phyloP scores from a whole-genome alignment of 495 filamentous ascomycete species.

The Annulohypoxylon bovei region DNA sequence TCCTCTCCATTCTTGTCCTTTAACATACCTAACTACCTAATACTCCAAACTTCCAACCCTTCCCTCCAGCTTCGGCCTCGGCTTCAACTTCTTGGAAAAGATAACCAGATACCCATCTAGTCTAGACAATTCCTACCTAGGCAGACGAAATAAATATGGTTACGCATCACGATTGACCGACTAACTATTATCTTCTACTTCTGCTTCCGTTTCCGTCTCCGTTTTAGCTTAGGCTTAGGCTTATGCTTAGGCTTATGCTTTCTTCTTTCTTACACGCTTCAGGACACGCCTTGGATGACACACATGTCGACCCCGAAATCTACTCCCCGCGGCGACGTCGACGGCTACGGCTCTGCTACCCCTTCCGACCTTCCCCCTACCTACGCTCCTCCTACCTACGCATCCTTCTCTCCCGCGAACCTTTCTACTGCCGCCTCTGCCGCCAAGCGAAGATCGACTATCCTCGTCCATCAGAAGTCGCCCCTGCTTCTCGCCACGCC shows the following conservation, averaged over 20 bases:
- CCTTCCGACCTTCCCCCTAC: conserved; percentile 38
- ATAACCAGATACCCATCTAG: background rate
- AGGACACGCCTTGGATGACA: conserved; percentile 61
- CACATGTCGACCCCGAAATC: conserved; percentile 59
- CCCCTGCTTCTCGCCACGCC: conserved; percentile 93
- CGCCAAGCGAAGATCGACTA: conserved; percentile 82
- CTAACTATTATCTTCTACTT: background rate
- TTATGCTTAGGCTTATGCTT: conserved; percentile 23
- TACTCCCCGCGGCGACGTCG: conserved; percentile 42
- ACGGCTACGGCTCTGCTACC: conserved; percentile 28
- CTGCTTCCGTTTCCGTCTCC: conserved; percentile 23
- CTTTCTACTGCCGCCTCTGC: conserved; percentile 71
- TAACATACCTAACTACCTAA: no score
- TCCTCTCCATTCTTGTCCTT: conserved; percentile 5
- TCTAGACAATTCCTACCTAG: background rate
- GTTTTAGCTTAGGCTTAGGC: background rate
- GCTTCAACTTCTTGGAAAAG: background rate
- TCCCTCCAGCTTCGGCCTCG: background rate
- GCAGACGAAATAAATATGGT: background rate
- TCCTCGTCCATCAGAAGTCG: conserved; percentile 96
- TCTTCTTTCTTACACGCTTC: conserved; percentile 19
- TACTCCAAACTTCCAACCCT: background rate
- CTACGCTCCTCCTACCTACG: conserved; percentile 75
- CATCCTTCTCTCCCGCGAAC: conserved; percentile 86
- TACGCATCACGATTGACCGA: background rate